Evolutionary conservation across 1,284 basidiomycete genomes (phyloP), one percentile per base, ranked within the genome.

Genomic region (Trametes pubescens): DNA sequence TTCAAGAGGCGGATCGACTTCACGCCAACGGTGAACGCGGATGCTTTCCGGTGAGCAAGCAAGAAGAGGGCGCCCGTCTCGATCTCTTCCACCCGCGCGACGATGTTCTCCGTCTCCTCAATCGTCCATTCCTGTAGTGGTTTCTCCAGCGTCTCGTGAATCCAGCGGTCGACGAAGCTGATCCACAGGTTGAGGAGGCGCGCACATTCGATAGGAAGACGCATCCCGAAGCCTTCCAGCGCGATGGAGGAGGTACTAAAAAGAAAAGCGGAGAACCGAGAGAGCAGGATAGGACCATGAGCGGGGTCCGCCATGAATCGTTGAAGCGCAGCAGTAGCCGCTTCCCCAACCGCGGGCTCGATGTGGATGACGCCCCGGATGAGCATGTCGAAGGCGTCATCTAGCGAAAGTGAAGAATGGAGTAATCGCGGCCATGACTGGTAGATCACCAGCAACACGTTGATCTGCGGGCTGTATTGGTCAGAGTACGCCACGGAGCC

Each of bases 361-460:
- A 96, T 88, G 69, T 96, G 95, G 43, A 95, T 85, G 24, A 94
- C 85, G 0, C 92, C 92, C 22, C 89, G 86, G 52, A 96, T 84
- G 24, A 98, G 84, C 79, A 95, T 89, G 67, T 94, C 90, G 56
- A 96, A 83, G 0, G 90, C 86, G 53, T 91, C 90, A 6, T 82
- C 77, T 58, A 91, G 76, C 58, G 82, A 76, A 57, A 86, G 78
- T 57, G 83, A 81, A 0, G 79, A 66, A 76, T 90, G 86, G 34
- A 96, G 81, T 67, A 89, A 91, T 9, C 94, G 86, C 0, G 96
- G 96, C 88, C 96, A 93, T 3, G 92, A 85, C 63, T 93, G 90
- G 74, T 97, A 92, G 73, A 93, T 89, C 0, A 90, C 87, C 64
- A 90, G 87, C 2, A 98, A 82, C 35, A 97, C 82, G 60, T 83